A percentile compares a stretch with the other conserved stretches of the same genome.
phyloP scores from a whole-genome alignment of 2,329 filamentous ascomycete genomes.

The Apiospora kogelbergensis region DNA sequence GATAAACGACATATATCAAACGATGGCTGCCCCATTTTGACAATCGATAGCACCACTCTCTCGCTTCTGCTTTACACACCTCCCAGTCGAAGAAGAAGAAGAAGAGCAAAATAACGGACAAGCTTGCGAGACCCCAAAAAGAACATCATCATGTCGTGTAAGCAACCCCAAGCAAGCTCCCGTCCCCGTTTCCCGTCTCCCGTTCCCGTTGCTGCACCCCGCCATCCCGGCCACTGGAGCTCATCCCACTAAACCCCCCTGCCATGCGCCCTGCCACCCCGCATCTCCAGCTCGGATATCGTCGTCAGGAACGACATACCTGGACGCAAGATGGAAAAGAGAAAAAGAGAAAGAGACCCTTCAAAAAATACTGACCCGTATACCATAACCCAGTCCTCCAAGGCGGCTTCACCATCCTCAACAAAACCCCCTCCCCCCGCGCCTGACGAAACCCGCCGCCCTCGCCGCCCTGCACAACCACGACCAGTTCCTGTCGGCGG shows the following conservation, averaged over 20 bases:
- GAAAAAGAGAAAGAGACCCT: background rate
- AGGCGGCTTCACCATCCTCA: slow-evolving; percentile 29
- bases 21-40: background rate
- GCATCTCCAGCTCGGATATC: too few relatives aligned
- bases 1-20: background rate
- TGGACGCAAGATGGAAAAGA: too few relatives aligned
- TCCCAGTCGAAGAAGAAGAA: background rate
- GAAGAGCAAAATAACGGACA: background rate
- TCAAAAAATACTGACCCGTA: background rate
- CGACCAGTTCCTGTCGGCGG: slow-evolving; percentile 50
- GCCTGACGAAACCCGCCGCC: slow-evolving; percentile 22
- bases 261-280: background rate
- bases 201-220: background rate
- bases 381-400: background rate
- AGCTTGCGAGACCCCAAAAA: too few relatives aligned
- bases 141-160: slow-evolving; percentile 1
- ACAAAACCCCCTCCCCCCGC: slow-evolving; percentile 42
- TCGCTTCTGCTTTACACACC: too few relatives aligned
- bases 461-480: slow-evolving; percentile 51
- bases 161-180: background rate
- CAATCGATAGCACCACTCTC: background rate
- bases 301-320: too few relatives aligned
- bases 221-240: too few relatives aligned
- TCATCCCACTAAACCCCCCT: background rate
- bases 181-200: background rate